These are phyloP conservation scores for Epichloe uncinata DNA, from an alignment of 2,329 filamentous ascomycete genomes.

Conservation along the genomic window DNA sequence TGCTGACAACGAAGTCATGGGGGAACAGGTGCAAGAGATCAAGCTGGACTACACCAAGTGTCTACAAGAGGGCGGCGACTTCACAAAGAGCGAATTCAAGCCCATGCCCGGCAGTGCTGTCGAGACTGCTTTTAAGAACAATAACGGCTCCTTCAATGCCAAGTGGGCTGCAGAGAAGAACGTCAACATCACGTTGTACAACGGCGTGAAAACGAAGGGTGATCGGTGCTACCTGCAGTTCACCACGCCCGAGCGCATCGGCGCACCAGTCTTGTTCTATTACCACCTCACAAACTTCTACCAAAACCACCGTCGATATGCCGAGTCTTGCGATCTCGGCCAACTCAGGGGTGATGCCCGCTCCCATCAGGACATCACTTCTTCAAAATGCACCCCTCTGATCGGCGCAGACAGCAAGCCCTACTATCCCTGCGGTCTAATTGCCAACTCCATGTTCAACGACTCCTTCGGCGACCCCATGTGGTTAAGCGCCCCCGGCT, in stretches of 20 bases:
- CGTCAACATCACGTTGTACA: constrained; percentile 27
- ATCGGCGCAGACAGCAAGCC: constrained; percentile 43
- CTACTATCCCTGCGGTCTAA: constrained; percentile 90
- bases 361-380: constrained; percentile 44
- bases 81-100: constrained; percentile 20
- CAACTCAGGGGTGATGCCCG: constrained; percentile 65
- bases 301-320: constrained; percentile 95
- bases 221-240: constrained; percentile 64
- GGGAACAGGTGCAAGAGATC: constrained; percentile 69
- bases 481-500: constrained; percentile 35
- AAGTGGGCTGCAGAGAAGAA: constrained; percentile 29
- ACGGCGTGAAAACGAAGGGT: constrained; percentile 22
- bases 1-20: background rate
- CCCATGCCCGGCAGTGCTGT: constrained; percentile 46
- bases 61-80: constrained; percentile 36
- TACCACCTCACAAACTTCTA: constrained; percentile 97
- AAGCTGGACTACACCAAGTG: constrained; percentile 84
- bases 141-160: constrained; percentile 24
- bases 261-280: constrained; percentile 78
- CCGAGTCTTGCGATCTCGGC: constrained; percentile 71
- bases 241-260: constrained; percentile 63
- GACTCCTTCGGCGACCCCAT: constrained; percentile 65
- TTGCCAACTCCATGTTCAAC: constrained; percentile 96
- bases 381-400: constrained; percentile 65
- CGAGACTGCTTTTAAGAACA: constrained; percentile 56